These are phyloP conservation scores for Telopea speciosissima DNA, from an alignment of 177 flowering plant genomes.

Conservation along the genomic window DNA sequence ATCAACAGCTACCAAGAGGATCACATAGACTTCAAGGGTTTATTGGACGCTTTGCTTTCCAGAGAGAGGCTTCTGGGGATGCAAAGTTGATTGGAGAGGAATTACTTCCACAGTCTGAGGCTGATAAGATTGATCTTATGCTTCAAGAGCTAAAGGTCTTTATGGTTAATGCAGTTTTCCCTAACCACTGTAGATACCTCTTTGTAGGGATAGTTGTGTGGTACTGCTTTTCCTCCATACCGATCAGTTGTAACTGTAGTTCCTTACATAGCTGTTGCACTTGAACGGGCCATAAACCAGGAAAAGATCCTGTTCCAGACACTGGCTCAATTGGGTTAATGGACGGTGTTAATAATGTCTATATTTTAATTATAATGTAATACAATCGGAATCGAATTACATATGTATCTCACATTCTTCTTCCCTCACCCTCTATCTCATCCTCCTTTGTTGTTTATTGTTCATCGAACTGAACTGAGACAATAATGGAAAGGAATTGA, in stretches of 20 bases:
- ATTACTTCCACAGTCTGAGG: slow-evolving; percentile 81
- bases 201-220: slow-evolving; percentile 1
- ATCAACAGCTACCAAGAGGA: slow-evolving; percentile 43
- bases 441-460: too few relatives aligned
- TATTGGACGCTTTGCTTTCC: slow-evolving; percentile 32
- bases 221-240: neutral
- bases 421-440: too few relatives aligned
- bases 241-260: slow-evolving; percentile 3
- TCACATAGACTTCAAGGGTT: slow-evolving; percentile 45
- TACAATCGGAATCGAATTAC: too few relatives aligned
- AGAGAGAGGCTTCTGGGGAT: slow-evolving; percentile 40
- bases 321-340: too few relatives aligned
- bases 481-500: too few relatives aligned
- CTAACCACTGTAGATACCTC: slow-evolving; percentile 1
- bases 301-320: too few relatives aligned
- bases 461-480: too few relatives aligned
- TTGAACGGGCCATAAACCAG: neutral
- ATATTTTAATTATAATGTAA: too few relatives aligned
- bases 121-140: slow-evolving; percentile 88
- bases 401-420: too few relatives aligned
- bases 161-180: neutral
- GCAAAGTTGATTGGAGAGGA: slow-evolving; percentile 52
- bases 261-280: neutral
- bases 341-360: too few relatives aligned
- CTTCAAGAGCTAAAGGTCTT: slow-evolving; percentile 79